Percentiles rank a stretch among this genome's conserved stretches.
phyloP scores from a whole-genome alignment of 1,139 yeast species.

The Suhomyces chickasaworum region DNA sequence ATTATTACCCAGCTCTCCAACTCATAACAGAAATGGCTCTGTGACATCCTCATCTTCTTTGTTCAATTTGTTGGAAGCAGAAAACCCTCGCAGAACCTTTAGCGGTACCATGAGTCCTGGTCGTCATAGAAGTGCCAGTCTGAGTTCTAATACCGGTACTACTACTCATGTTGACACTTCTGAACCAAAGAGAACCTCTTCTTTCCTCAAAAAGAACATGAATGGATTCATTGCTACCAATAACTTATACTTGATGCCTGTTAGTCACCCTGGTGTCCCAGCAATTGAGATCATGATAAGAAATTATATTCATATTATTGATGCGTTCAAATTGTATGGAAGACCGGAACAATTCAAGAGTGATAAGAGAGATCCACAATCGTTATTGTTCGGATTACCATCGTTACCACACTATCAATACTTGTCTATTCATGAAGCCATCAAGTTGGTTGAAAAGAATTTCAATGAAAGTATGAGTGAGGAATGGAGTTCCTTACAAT shows the following conservation, averaged over 20 bases:
- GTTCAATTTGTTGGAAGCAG: slow-evolving; percentile 19
- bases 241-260: slow-evolving; percentile 54
- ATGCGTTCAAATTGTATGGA: slow-evolving; percentile 56
- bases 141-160: slow-evolving; percentile 6
- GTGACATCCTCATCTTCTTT: slow-evolving; percentile 20
- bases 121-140: slow-evolving; percentile 12
- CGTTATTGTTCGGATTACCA: slow-evolving; percentile 58
- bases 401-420: slow-evolving; percentile 58
- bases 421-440: slow-evolving; percentile 43
- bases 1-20: slow-evolving; percentile 5
- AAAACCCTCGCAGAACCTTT: slow-evolving; percentile 11
- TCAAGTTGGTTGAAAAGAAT: slow-evolving; percentile 34
- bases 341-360: slow-evolving; percentile 53
- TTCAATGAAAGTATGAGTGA: slow-evolving; percentile 32
- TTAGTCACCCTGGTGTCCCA: slow-evolving; percentile 55
- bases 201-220: slow-evolving; percentile 28
- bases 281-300: slow-evolving; percentile 62
- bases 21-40: slow-evolving; percentile 11
- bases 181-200: slow-evolving; percentile 17
- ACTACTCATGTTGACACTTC: slow-evolving; percentile 7
- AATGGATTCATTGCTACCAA: slow-evolving; percentile 37
- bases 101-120: slow-evolving; percentile 10
- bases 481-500: slow-evolving; percentile 42
- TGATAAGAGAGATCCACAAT: slow-evolving; percentile 45
- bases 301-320: slow-evolving; percentile 53